Evolutionary conservation across 495 filamentous ascomycete genomes (phyloP), one percentile per base, ranked within the genome.

Genomic region (Penicillium waksmanii): DNA sequence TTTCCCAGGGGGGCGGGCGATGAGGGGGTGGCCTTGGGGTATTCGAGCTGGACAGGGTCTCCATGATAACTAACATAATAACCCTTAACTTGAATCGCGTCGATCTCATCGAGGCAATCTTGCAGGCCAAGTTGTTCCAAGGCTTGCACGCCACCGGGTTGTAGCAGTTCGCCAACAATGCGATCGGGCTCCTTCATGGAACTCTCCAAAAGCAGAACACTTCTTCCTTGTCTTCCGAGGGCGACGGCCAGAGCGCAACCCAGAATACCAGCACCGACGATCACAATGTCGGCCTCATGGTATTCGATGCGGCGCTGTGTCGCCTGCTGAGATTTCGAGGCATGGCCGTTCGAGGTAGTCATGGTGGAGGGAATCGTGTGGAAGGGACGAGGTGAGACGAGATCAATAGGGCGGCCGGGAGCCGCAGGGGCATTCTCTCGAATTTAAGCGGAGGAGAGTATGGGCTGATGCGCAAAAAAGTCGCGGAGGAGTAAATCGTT

Each of bases 131-230:
- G 77, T 63, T 88, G 85, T 66, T 88, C 82, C 60, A 98, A 80
- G 18, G 96, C 93, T 44, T 81, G 75, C 40, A 96, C 87, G 43
- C 95, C 95, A 33, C 95, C 95, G 4, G 95, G 95, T 72, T 98
- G 95, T 68, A 98, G 76, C 58, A 98, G 76, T 78, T 98, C 95
- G 55, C 95, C 95, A 19, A 98, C 93, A 66, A 98, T 98, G 55
- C 95, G 87, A 78, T 98, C 92, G 12, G 95, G 95, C 77, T 97
- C 91, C 75, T 94, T 93, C 71, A 97, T 78, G 73, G 88, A 94
- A 62, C 81, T 81, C 75, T 98, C 95, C 19, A 98, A 84, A 51
- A 98, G 77, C n/a, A 96, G 83, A 15, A 98, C 93, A 69, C 88
- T 94, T 36, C 95, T 87, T 12, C 93, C 93, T 73, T 98, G 96